phyloP scores from a whole-genome alignment of 2,329 filamentous ascomycete genomes.

The Taxawa tesnikishii region DNA sequence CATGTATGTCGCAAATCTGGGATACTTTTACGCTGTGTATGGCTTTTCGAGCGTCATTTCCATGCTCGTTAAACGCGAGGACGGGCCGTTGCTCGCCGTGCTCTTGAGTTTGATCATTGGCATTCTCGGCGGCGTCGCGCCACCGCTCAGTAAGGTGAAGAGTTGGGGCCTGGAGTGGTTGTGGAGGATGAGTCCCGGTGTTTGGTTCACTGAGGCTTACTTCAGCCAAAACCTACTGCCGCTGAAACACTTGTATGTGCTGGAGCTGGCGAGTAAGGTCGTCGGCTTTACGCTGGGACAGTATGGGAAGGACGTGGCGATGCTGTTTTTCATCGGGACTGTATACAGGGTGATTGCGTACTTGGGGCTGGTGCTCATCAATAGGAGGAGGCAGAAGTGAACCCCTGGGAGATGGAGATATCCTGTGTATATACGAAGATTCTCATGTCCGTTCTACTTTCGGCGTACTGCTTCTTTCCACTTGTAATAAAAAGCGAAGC shows the following conservation, averaged over 20 bases:
- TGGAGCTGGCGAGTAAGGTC: conserved; percentile 30
- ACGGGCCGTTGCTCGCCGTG: conserved; percentile 44
- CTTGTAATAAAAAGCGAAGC: too few relatives aligned
- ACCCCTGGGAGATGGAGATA: too few relatives aligned
- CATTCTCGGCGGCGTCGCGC: conserved; percentile 28
- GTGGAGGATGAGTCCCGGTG: conserved; percentile 41
- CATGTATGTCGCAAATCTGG: conserved; percentile 38
- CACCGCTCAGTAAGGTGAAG: conserved; percentile 35
- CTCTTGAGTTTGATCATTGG: conserved; percentile 6
- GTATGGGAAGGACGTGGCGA: conserved; percentile 31
- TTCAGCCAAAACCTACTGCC: conserved; percentile 40
- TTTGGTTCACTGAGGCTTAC: conserved; percentile 46
- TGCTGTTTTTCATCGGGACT: conserved; percentile 6
- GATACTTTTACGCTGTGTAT: conserved; percentile 49
- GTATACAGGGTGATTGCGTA: conserved; percentile 4
- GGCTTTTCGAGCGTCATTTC: conserved; percentile 40
- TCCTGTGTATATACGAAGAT: too few relatives aligned
- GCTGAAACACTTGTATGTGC: conserved; percentile 38
- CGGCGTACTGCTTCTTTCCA: too few relatives aligned
- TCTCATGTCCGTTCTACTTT: too few relatives aligned
- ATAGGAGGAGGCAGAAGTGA: conserved; percentile 1
- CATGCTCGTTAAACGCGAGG: conserved; percentile 43
- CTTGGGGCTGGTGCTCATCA: conserved; percentile 1
- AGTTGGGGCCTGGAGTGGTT: conserved; percentile 44
- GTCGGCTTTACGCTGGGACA: conserved; percentile 36